phyloP scores from a whole-genome alignment of 2,329 filamentous ascomycete species.

The Diaporthe ilicicola region DNA sequence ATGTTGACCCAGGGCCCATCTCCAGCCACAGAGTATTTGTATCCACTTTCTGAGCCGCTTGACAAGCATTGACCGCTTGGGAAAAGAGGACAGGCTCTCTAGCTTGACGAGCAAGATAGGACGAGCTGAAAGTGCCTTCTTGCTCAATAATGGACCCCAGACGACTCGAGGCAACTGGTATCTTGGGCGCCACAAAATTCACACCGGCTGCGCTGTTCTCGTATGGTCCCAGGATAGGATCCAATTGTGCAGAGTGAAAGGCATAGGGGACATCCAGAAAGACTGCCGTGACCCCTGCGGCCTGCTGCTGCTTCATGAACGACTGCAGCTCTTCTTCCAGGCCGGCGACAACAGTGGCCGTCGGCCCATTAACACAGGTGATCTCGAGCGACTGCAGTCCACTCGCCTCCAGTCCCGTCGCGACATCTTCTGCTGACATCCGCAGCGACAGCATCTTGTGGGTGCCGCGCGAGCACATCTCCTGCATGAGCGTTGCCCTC shows the following conservation, averaged over 20 bases:
- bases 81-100: slow-evolving; percentile 72
- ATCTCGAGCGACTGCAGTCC: slow-evolving; percentile 55
- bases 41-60: slow-evolving; percentile 65
- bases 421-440: slow-evolving; percentile 42
- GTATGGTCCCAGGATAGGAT: slow-evolving; percentile 65
- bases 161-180: slow-evolving; percentile 76
- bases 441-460: slow-evolving; percentile 66
- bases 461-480: slow-evolving; percentile 70
- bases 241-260: slow-evolving; percentile 62
- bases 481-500: slow-evolving; percentile 70
- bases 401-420: slow-evolving; percentile 39
- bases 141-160: slow-evolving; percentile 65
- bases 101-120: slow-evolving; percentile 49
- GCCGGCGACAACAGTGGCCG: slow-evolving; percentile 75
- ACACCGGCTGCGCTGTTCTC: slow-evolving; percentile 52
- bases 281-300: slow-evolving; percentile 50
- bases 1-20: slow-evolving; percentile 74
- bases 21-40: slow-evolving; percentile 76
- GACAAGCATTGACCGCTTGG: slow-evolving; percentile 57
- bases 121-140: slow-evolving; percentile 40
- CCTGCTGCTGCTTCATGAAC: slow-evolving; percentile 51
- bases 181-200: slow-evolving; percentile 52
- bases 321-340: slow-evolving; percentile 48
- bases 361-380: slow-evolving; percentile 79
- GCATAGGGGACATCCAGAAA: slow-evolving; percentile 59